Conservation (phyloP, 768 basidiomycete species). For the Royoungia palumana region DNA sequence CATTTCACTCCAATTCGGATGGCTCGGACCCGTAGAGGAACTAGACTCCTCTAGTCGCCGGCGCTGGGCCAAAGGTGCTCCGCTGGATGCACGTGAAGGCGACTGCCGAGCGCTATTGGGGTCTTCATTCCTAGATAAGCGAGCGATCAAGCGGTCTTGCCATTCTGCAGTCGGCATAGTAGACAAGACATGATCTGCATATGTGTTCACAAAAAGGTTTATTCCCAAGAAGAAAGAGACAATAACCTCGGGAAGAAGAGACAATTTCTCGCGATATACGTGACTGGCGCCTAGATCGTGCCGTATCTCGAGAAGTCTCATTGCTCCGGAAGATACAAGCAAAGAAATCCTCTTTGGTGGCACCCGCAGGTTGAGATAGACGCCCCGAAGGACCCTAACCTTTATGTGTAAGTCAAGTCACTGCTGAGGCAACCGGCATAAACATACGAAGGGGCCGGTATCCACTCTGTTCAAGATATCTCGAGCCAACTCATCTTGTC, state of each 20-base stretch:
- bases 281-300: slow-evolving; percentile 67
- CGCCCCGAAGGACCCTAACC: slow-evolving; percentile 70
- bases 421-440: neutral
- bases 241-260: slow-evolving; percentile 59
- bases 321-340: slow-evolving; percentile 66
- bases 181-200: slow-evolving; percentile 53
- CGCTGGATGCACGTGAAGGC: slow-evolving; percentile 28
- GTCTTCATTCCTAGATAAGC: slow-evolving; percentile 38
- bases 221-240: neutral
- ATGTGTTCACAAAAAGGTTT: slow-evolving; percentile 5
- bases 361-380: slow-evolving; percentile 52
- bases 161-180: slow-evolving; percentile 70
- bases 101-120: slow-evolving; percentile 10
- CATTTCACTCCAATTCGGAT: slow-evolving; percentile 56
- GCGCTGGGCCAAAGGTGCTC: slow-evolving; percentile 42
- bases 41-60: slow-evolving; percentile 39
- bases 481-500: slow-evolving; percentile 69
- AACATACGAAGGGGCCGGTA: slow-evolving; percentile 70
- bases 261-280: slow-evolving; percentile 77
- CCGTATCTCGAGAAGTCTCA: slow-evolving; percentile 50
- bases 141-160: slow-evolving; percentile 69
- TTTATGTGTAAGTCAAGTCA: slow-evolving; percentile 6
- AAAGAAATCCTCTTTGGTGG: slow-evolving; percentile 77
- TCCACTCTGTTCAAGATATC: slow-evolving; percentile 78
- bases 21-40: slow-evolving; percentile 11